Percentiles rank a stretch among this genome's conserved stretches.
Conservation (phyloP, 2,329 filamentous ascomycete genomes). For the Colletotrichum godetiae region DNA sequence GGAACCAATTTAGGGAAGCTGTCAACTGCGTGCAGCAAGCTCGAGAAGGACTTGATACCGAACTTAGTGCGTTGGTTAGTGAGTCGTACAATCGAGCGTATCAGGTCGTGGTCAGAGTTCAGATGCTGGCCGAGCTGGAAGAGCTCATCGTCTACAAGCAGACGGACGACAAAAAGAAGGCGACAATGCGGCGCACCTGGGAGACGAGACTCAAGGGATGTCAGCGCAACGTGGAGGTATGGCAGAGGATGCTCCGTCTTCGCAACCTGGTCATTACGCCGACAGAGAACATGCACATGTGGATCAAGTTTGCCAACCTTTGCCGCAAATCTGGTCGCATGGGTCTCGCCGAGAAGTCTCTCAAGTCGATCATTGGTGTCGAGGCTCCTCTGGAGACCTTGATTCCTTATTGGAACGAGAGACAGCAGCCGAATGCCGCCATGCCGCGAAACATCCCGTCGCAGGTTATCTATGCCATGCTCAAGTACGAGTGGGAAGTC, state of each 20-base stretch:
- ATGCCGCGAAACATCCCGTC: slow-evolving; percentile 67
- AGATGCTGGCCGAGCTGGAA: slow-evolving; percentile 98
- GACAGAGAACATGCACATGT: slow-evolving; percentile 97
- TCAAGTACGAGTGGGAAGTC: slow-evolving; percentile 96
- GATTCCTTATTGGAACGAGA: slow-evolving; percentile 69
- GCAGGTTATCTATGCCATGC: slow-evolving; percentile 93
- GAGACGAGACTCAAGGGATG: slow-evolving; percentile 94
- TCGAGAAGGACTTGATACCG: slow-evolving; percentile 92
- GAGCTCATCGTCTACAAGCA: slow-evolving; percentile 99
- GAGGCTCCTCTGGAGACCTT: slow-evolving; percentile 71
- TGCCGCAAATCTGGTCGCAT: slow-evolving; percentile 96
- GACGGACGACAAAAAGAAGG: slow-evolving; percentile 87
- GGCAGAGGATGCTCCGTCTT: slow-evolving; percentile 97
- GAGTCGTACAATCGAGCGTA: slow-evolving; percentile 99
- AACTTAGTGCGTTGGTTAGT: slow-evolving; percentile 94
- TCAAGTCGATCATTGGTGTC: slow-evolving; percentile 87
- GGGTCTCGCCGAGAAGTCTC: slow-evolving; percentile 93
- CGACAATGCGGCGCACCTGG: slow-evolving; percentile 93
- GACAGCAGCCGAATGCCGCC: slow-evolving; percentile 44
- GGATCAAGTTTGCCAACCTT: slow-evolving; percentile 98
- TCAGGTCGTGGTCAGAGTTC: slow-evolving; percentile 95
- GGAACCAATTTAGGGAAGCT: slow-evolving; percentile 94
- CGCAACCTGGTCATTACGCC: slow-evolving; percentile 92
- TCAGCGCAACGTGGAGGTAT: slow-evolving; percentile 96
- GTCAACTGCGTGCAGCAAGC: slow-evolving; percentile 90